phyloP scores from a whole-genome alignment of 192 early-diverging fungal genomes.

The Coemansia umbellata region DNA sequence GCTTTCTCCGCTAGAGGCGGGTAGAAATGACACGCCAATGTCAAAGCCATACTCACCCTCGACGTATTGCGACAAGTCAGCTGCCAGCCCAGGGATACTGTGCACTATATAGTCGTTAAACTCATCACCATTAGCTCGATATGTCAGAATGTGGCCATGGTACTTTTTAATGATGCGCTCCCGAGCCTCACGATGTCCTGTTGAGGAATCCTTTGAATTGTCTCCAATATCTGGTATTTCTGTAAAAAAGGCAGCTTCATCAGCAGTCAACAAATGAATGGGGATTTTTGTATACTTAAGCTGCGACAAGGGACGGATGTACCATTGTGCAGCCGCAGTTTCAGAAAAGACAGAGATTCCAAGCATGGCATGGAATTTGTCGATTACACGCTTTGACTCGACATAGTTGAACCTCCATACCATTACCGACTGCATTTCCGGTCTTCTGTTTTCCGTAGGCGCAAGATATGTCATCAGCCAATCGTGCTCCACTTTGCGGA shows the following conservation, averaged over 20 bases:
- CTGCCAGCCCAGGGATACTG: slow-evolving; percentile 20
- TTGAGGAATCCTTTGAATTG: not conserved
- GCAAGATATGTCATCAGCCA: slow-evolving; percentile 46
- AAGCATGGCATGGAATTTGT: slow-evolving; percentile 21
- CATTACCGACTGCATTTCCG: not conserved
- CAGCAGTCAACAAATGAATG: slow-evolving; percentile 9
- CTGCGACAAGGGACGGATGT: slow-evolving; percentile 38
- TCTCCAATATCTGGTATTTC: slow-evolving; percentile 9
- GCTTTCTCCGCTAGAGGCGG: slow-evolving; percentile 9
- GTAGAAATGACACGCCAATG: slow-evolving; percentile 21
- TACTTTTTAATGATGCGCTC: slow-evolving; percentile 17
- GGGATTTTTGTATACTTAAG: slow-evolving; percentile 15
- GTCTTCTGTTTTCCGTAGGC: slow-evolving; percentile 8
- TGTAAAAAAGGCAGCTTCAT: slow-evolving; percentile 23
- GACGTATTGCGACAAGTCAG: slow-evolving; percentile 37
- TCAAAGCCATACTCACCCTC: slow-evolving; percentile 46
- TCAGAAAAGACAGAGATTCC: slow-evolving; percentile 25
- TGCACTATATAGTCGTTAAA: slow-evolving; percentile 23
- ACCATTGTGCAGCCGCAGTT: slow-evolving; percentile 32
- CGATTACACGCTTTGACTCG: slow-evolving; percentile 18
- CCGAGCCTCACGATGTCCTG: slow-evolving; percentile 6
- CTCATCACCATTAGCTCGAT: slow-evolving; percentile 5
- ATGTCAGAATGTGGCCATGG: slow-evolving; percentile 30
- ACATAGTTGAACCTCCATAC: slow-evolving; percentile 49
- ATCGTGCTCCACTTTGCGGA: slow-evolving; percentile 51